These are phyloP conservation scores for Trametes sanguinea DNA, from an alignment of 768 basidiomycete species.

Conservation along the genomic window DNA sequence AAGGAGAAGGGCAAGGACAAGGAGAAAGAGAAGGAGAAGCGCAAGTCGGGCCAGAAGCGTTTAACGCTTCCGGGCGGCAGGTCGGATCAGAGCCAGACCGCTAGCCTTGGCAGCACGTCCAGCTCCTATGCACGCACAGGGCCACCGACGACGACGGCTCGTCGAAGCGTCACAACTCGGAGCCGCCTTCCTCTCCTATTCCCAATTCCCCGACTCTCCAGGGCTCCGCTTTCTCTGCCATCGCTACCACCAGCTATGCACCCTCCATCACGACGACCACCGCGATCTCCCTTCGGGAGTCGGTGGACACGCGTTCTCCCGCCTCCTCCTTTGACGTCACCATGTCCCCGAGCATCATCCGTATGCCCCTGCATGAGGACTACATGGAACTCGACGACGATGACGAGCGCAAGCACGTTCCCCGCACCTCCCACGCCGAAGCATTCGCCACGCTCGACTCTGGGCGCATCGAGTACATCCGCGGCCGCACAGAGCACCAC, in stretches of 20 bases:
- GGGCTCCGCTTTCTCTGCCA: slow-evolving; percentile 12
- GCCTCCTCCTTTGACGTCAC: slow-evolving; percentile 13
- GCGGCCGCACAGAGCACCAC: slow-evolving; percentile 24
- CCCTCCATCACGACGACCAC: slow-evolving; percentile 19
- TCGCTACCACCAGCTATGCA: slow-evolving; percentile 15
- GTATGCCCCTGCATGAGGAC: slow-evolving; percentile 6
- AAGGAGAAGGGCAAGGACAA: slow-evolving; percentile 33
- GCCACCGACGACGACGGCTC: slow-evolving; percentile 18
- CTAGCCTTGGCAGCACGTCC: slow-evolving; percentile 22
- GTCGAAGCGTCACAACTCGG: slow-evolving; percentile 10
- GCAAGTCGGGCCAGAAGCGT: slow-evolving; percentile 1
- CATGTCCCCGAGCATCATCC: slow-evolving; percentile 10
- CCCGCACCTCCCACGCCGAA: slow-evolving; percentile 38
- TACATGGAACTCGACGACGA: slow-evolving; percentile 24
- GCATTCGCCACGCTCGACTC: slow-evolving; percentile 40
- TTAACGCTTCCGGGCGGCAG: neutral
- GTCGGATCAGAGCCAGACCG: slow-evolving; percentile 23
- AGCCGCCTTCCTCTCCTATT: slow-evolving; percentile 8
- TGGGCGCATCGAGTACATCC: slow-evolving; percentile 31
- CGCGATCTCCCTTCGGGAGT: slow-evolving; percentile 1
- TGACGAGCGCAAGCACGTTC: slow-evolving; percentile 28
- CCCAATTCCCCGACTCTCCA: slow-evolving; percentile 23
- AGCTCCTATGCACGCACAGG: slow-evolving; percentile 10
- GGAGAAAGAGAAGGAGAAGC: slow-evolving; percentile 32
- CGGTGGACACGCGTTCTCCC: slow-evolving; percentile 17